Conservation (phyloP, 2,329 filamentous ascomycete species). For the Diaporthe ampelina region DNA sequence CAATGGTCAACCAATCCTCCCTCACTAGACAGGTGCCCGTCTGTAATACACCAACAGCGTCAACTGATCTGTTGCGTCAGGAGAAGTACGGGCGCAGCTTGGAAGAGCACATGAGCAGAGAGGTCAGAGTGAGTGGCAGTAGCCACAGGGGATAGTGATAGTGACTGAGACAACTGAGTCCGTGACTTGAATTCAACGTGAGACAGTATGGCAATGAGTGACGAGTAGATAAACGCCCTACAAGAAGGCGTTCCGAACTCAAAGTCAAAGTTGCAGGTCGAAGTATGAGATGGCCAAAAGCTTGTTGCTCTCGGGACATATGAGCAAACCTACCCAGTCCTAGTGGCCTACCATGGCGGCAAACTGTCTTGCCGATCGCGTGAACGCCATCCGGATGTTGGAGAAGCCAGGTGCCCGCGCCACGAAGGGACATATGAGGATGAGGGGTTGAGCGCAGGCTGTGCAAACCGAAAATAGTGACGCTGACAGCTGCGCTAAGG, state of each 20-base stretch:
- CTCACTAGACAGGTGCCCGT: neutral
- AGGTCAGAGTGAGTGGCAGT: neutral
- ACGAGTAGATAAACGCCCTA: neutral
- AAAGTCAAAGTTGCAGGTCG: neutral
- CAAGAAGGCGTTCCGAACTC: neutral
- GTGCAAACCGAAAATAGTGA: conserved; percentile 31
- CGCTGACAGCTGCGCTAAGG: neutral
- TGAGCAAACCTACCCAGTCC: neutral
- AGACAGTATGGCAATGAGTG: neutral
- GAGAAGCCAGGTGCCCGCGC: conserved; percentile 30
- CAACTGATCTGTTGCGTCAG: conserved; percentile 2
- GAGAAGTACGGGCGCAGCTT: neutral
- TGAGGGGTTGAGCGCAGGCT: neutral
- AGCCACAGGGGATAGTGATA: neutral
- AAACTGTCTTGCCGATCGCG: neutral
- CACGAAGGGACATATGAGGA: neutral
- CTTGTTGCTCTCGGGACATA: neutral
- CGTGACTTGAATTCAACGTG: neutral
- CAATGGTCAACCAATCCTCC: neutral
- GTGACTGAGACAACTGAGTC: neutral
- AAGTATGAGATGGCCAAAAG: neutral
- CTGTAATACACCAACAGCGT: conserved; percentile 4
- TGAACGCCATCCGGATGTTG: neutral
- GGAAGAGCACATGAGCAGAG: neutral
- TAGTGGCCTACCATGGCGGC: neutral